Percentiles rank a stretch among this genome's conserved stretches.
These are phyloP conservation scores for Boletus tylopilopsis DNA, from an alignment of 768 basidiomycete genomes.

Conservation along the genomic window DNA sequence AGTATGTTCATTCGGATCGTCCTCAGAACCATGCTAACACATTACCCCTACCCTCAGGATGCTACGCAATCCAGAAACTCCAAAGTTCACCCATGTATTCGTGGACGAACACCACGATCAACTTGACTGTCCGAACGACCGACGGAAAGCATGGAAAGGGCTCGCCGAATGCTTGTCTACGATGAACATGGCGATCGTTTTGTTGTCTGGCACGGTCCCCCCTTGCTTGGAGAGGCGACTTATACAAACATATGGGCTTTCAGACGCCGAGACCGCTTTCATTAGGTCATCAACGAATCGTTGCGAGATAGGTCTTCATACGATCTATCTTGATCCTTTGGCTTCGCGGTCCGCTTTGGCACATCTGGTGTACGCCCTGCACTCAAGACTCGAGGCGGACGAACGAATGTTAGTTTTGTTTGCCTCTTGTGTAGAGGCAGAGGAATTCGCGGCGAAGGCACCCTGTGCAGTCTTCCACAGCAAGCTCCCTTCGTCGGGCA, in stretches of 20 bases:
- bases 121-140: not conserved
- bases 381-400: not conserved
- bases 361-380: not conserved
- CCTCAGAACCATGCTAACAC: not conserved
- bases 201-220: not conserved
- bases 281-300: not conserved
- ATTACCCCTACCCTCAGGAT: not conserved
- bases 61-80: not conserved
- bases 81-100: not conserved
- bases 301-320: conserved; percentile 3
- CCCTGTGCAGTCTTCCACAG: conserved; percentile 3
- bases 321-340: not conserved
- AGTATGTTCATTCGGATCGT: not conserved
- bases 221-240: not conserved
- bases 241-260: not conserved
- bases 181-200: not conserved
- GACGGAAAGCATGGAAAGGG: not conserved
- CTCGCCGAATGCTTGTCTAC: not conserved
- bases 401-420: conserved; percentile 5
- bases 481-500: not conserved
- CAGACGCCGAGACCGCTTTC: not conserved
- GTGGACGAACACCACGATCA: conserved; percentile 10
- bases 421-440: not conserved
- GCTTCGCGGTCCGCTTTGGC: not conserved
- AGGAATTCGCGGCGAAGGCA: not conserved